Conservation (phyloP, 2,329 filamentous ascomycete genomes). For the Onygenales sp. region DNA sequence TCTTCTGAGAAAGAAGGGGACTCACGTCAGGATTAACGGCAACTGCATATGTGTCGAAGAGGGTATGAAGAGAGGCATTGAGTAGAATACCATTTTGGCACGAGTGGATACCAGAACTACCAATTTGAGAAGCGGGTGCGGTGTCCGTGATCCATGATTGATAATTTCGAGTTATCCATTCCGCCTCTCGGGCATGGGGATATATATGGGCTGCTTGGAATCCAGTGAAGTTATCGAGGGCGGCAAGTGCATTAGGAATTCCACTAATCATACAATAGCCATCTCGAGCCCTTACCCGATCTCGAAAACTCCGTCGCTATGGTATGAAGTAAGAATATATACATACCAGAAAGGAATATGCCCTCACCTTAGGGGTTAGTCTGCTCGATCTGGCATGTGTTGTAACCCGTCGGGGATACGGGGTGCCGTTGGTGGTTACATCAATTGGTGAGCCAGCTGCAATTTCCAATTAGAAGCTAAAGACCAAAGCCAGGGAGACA, state of each 20-base stretch:
- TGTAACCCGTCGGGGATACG: background rate
- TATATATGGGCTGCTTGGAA: conserved; percentile 17
- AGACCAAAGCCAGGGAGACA: background rate
- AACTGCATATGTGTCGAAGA: background rate
- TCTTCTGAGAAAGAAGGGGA: background rate
- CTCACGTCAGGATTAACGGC: background rate
- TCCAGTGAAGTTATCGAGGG: conserved; percentile 1
- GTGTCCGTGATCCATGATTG: conserved; percentile 11
- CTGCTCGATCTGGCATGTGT: conserved; percentile 4
- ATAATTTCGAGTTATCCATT: conserved; percentile 12
- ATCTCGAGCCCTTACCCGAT: conserved; percentile 11
- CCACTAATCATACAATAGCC: conserved; percentile 12
- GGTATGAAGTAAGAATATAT: no score
- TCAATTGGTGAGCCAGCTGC: no score
- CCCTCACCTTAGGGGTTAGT: conserved; percentile 2
- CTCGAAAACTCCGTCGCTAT: conserved; percentile 1
- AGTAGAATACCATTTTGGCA: background rate
- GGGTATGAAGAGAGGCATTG: background rate
- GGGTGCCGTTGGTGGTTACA: background rate
- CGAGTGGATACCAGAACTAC: background rate
- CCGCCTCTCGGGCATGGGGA: conserved; percentile 11
- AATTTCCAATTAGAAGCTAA: no score
- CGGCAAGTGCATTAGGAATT: conserved; percentile 3
- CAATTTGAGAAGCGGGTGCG: background rate
- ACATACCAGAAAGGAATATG: background rate